Conservation (phyloP, 2,329 filamentous ascomycete species). For the Didymella arachidicola region DNA sequence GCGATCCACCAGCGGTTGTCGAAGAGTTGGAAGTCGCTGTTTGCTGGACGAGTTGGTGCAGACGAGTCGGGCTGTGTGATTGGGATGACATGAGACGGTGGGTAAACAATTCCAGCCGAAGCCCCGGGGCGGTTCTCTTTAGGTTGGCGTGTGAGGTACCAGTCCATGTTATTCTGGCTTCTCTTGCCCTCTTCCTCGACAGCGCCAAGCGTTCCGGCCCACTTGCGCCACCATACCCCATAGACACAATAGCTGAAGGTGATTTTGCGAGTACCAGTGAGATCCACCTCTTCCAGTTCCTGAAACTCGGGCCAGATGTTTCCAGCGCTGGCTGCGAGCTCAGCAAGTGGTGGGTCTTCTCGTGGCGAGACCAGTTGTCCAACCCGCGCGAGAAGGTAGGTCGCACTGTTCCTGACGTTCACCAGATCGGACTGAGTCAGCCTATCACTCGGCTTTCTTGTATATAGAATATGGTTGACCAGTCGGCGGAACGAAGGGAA, state of each 20-base stretch:
- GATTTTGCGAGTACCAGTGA: slow-evolving; percentile 2
- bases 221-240: slow-evolving; percentile 39
- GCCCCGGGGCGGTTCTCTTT: slow-evolving; percentile 3
- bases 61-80: neutral
- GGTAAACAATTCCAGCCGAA: slow-evolving; percentile 8
- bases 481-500: slow-evolving; percentile 37
- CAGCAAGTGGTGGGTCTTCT: slow-evolving; percentile 53
- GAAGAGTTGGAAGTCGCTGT: slow-evolving; percentile 56
- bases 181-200: slow-evolving; percentile 3
- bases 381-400: slow-evolving; percentile 58
- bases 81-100: slow-evolving; percentile 22
- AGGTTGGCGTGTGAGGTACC: slow-evolving; percentile 41
- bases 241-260: slow-evolving; percentile 30
- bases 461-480: slow-evolving; percentile 17
- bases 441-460: slow-evolving; percentile 22
- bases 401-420: slow-evolving; percentile 45
- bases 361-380: slow-evolving; percentile 59
- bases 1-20: slow-evolving; percentile 66
- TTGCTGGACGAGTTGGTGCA: neutral
- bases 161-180: slow-evolving; percentile 27
- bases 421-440: slow-evolving; percentile 24
- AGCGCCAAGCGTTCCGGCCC: slow-evolving; percentile 6
- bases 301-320: slow-evolving; percentile 52
- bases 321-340: slow-evolving; percentile 52
- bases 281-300: neutral